Base-by-base conservation (phyloP, 2,329 filamentous ascomycete genomes). In the Aureobasidium sp. region DNA sequence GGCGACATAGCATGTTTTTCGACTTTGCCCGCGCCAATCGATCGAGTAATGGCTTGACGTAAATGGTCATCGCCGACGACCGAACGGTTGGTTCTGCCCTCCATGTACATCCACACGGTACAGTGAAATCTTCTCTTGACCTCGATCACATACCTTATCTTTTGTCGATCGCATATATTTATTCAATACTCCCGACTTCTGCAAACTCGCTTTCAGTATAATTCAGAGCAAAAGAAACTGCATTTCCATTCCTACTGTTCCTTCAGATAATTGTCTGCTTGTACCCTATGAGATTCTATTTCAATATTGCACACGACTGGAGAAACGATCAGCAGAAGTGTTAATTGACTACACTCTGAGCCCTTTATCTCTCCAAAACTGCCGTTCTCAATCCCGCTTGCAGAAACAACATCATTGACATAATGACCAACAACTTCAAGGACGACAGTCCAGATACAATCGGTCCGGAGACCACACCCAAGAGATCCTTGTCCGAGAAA, bases 361-460 rank as follows among this genome's bases (percentile, higher is more conserved):
- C 27, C 21, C 30, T 21, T 16, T 9, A 15, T 21, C 4, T 49
- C 8, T 42, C 41, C 11, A 16, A 27, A 44, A 15, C 2, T 49
- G 41, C 16, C n/a, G 5, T 15, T 11, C 25, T 37, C 49, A 29
- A 36, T 5, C 25, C 2, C 36, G 16, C n/a, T 29, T 30, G 27
- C 27, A 2, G 11, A 62, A 27, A 13, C 32, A 11, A n/a, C 32
- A 45, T 9, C 13, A 39, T 57, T 15, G 27, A 9, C 30, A 58
- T 1, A 30, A 64, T 60, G 57, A 10, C 37, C 34, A 41, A 49
- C 60, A 55, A 61, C 54, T 67, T 71, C 50, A 77, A 76, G 67
- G 73, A 75, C 59, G 73, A 76, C 58, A 65, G 71, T 54, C 76
- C 76, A 30, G 77, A 81, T 68, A 73, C 68, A 54, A 81, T 81